Base-by-base conservation (phyloP, 2,329 filamentous ascomycete genomes). In the Thelonectria discophora region DNA sequence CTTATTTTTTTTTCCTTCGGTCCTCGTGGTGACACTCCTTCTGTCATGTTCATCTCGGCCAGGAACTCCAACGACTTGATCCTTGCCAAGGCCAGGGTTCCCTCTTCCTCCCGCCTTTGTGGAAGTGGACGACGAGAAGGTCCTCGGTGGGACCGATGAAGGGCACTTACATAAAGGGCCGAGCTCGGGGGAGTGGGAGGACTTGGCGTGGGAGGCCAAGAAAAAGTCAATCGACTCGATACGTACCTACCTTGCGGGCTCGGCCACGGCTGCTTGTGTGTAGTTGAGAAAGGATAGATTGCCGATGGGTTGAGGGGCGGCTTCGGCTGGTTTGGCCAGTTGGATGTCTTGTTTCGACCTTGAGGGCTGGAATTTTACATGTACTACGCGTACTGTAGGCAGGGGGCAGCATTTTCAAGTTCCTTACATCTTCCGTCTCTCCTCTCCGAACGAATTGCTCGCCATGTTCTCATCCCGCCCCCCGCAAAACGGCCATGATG, bases 191-290 rank as follows among this genome's bases (percentile, higher is more conserved):
- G 40, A 34, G 13, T 13, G 43, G 21, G 11, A 1, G 17, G 45
- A 48, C 57, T 59, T 59, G 57, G 57, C 51, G 57, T 60, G 57
- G 57, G 57, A 45, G 21, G 18, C 21, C 24, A n/a, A 17, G 2
- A 40, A 47, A 53, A 54, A 55, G 51, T 40, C 51, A 46, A 55
- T 54, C 50, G 49, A 18, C 40, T 27, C 32, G 32, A 34, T n/a
- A n/a, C n/a, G n/a, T n/a, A n/a, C n/a, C n/a, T 34, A 34, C 27
- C 49, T 43, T 49, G 13, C 17, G 21, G 13, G 18, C 37, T 43
- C 34, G 24, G 24, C 7, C 24, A 24, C 24, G 34, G 46, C 54
- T 21, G 45, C 50, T 53, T 24, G 37, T 24, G 13, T 34, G 50
- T 53, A 39, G 50, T 39, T 39, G 32, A 21, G 18, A 34, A 40